Conservation (phyloP, 2,329 filamentous ascomycete species). For the Scleromitrula shiraiana region DNA sequence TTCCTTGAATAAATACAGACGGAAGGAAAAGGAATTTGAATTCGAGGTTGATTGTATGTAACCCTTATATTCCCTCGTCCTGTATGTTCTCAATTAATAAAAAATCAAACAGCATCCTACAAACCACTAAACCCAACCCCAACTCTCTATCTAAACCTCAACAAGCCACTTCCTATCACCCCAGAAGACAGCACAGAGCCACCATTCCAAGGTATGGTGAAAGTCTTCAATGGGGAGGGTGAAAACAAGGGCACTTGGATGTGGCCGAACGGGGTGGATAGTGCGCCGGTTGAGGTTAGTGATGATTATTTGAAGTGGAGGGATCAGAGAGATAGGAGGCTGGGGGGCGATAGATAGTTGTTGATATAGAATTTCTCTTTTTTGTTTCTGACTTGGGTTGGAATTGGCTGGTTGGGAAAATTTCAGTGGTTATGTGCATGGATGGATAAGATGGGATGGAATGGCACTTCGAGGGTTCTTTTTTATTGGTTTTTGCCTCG, state of each 20-base stretch:
- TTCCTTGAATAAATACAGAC: not conserved
- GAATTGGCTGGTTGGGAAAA: too few species aligned
- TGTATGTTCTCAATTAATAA: not conserved
- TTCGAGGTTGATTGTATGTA: not conserved
- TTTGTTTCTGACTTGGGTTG: too few species aligned
- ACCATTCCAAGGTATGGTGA: constrained; percentile 1
- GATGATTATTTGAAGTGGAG: constrained; percentile 3
- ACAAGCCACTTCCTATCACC: not conserved
- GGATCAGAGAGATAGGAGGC: not conserved
- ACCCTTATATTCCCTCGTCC: not conserved
- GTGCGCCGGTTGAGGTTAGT: not conserved
- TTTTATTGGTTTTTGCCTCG: too few species aligned
- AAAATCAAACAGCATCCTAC: not conserved
- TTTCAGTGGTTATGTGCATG: too few species aligned
- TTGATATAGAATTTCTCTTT: not conserved
- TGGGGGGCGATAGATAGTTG: not conserved
- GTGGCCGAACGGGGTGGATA: not conserved
- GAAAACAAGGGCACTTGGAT: not conserved
- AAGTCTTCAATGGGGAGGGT: not conserved
- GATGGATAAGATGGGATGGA: too few species aligned
- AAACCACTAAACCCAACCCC: too few species aligned
- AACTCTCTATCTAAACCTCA: too few species aligned
- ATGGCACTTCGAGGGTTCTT: too few species aligned
- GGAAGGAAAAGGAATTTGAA: not conserved
- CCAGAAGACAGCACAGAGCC: not conserved